Evolutionary conservation across 306 rosid species (phyloP).

Genomic region (Trifolium fragiferum): DNA sequence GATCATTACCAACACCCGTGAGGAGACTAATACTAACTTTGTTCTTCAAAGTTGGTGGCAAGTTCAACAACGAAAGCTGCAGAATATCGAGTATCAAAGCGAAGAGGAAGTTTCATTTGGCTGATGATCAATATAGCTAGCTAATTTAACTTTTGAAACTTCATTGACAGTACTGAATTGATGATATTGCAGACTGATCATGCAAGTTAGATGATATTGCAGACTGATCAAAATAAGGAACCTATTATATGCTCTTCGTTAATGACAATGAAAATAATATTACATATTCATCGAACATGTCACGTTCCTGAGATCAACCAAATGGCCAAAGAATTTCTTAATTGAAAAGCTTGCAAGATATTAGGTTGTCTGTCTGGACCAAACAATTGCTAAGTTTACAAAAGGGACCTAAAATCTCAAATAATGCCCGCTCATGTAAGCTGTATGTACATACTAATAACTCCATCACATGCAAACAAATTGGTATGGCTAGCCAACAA

Average conservation of each 20-base stretch:
- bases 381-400: constrained; percentile 7
- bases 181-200: not conserved
- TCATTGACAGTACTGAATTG: not conserved
- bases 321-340: not conserved
- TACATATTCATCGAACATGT: not conserved
- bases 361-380: not conserved
- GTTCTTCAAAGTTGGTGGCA: too few relatives aligned
- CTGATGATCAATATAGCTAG: too few relatives aligned
- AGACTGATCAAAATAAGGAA: not conserved
- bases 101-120: not conserved
- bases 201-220: not conserved
- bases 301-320: not conserved
- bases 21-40: too few relatives aligned
- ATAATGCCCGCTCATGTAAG: not conserved
- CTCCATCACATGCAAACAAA: constrained; percentile 1
- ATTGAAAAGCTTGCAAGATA: not conserved
- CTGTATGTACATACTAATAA: constrained; percentile 33
- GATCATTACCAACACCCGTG: too few relatives aligned
- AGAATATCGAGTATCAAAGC: not conserved
- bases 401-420: not conserved
- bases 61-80: too few relatives aligned
- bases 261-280: not conserved
- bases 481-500: constrained; percentile 18
- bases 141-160: too few relatives aligned
- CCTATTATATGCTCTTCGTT: not conserved